A percentile compares a stretch with the other conserved stretches of the same genome.
phyloP scores from a whole-genome alignment of 2,329 filamentous ascomycete species.

The Chaetothyriales sp. region DNA sequence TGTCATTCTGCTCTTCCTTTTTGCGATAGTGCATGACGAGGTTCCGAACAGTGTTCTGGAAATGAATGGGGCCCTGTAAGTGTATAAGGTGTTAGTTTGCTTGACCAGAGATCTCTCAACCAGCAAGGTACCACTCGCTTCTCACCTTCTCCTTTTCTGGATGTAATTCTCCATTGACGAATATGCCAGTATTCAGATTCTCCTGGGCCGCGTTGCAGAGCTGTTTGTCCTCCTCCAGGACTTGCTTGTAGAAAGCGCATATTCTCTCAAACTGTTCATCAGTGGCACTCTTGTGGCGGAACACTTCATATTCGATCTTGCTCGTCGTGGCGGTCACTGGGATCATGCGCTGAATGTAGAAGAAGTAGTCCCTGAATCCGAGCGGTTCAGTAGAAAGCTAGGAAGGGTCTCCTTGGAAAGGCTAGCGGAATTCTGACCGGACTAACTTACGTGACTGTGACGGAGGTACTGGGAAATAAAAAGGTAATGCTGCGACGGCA shows the following conservation, averaged over 20 bases:
- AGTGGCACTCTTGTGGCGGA: slow-evolving; percentile 44
- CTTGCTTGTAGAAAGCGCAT: slow-evolving; percentile 46
- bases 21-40: slow-evolving; percentile 35
- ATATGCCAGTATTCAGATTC: slow-evolving; percentile 47
- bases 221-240: slow-evolving; percentile 51
- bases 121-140: too few species aligned
- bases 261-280: slow-evolving; percentile 46
- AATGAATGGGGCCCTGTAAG: slow-evolving; percentile 42
- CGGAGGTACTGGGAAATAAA: slow-evolving; percentile 24
- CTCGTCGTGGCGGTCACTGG: slow-evolving; percentile 39
- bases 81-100: too few species aligned
- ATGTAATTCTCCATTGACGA: slow-evolving; percentile 48
- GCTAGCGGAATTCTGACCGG: not conserved
- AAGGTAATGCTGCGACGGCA: too few species aligned
- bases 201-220: slow-evolving; percentile 46
- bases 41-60: slow-evolving; percentile 40
- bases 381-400: slow-evolving; percentile 32
- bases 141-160: slow-evolving; percentile 45
- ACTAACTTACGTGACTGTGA: slow-evolving; percentile 22
- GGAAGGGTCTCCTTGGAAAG: slow-evolving; percentile 1
- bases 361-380: slow-evolving; percentile 29
- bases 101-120: too few species aligned
- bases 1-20: slow-evolving; percentile 31
- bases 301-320: slow-evolving; percentile 50
- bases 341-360: slow-evolving; percentile 51